phyloP scores from a whole-genome alignment of 2,329 filamentous ascomycete genomes.

The Penicillium sp. region DNA sequence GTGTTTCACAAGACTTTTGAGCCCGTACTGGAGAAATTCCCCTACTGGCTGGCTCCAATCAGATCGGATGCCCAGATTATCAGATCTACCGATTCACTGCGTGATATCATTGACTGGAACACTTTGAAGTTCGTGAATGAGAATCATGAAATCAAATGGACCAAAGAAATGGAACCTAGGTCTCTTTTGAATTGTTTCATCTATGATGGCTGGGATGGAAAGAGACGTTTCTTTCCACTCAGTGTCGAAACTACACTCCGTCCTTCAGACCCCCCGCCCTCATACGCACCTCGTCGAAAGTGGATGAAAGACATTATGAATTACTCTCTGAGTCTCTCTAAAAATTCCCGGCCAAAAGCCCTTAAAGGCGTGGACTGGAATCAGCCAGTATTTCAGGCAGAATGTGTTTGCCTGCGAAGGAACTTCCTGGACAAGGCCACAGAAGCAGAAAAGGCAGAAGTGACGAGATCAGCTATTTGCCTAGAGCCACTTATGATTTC shows the following conservation, averaged over 20 bases:
- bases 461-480: conserved; percentile 66
- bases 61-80: neutral
- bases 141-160: conserved; percentile 49
- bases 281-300: conserved; percentile 37
- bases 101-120: conserved; percentile 48
- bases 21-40: conserved; percentile 61
- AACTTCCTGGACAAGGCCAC: conserved; percentile 75
- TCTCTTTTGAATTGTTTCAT: conserved; percentile 53
- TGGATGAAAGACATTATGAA: conserved; percentile 69
- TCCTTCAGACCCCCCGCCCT: conserved; percentile 37
- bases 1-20: conserved; percentile 88
- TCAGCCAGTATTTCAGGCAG: conserved; percentile 80
- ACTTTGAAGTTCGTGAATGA: conserved; percentile 37
- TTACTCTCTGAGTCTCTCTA: conserved; percentile 77
- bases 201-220: conserved; percentile 58
- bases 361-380: conserved; percentile 56
- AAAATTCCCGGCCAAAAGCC: conserved; percentile 55
- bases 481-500: conserved; percentile 77
- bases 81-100: conserved; percentile 2
- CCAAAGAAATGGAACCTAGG: conserved; percentile 37
- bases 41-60: conserved; percentile 79
- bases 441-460: conserved; percentile 49
- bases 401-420: conserved; percentile 72
- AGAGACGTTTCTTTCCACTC: conserved; percentile 57
- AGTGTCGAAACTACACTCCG: conserved; percentile 32